Conservation (phyloP, 1,284 basidiomycete genomes). For the Cryptococcus amylolentus region DNA sequence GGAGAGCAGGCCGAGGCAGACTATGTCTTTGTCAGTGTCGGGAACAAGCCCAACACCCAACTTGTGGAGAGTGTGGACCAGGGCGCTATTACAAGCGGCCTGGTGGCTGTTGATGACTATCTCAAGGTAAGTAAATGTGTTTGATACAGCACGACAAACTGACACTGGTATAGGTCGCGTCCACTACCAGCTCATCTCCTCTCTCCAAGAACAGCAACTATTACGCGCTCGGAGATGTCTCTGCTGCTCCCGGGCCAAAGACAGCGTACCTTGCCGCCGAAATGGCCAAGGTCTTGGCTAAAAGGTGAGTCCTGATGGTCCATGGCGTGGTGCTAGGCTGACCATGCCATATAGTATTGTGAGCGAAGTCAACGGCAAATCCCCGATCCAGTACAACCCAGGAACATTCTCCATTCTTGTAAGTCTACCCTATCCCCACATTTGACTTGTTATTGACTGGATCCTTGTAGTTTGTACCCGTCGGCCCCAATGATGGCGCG, state of each 20-base stretch:
- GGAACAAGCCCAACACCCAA: conserved; percentile 46
- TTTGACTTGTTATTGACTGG: not conserved
- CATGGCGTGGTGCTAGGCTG: not conserved
- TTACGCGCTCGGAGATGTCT: conserved; percentile 46
- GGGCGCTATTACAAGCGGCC: conserved; percentile 25
- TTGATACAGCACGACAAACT: not conserved
- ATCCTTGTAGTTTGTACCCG: conserved; percentile 25
- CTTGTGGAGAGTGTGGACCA: conserved; percentile 36
- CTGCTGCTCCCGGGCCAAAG: conserved; percentile 36
- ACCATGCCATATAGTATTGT: conserved; percentile 24
- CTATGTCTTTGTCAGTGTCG: conserved; percentile 49
- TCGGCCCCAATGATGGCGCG: conserved; percentile 30
- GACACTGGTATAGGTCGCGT: conserved; percentile 15
- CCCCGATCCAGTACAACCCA: conserved; percentile 23
- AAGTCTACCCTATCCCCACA: conserved; percentile 1
- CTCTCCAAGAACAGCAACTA: conserved; percentile 22
- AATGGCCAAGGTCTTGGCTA: conserved; percentile 30
- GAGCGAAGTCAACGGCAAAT: conserved; percentile 27
- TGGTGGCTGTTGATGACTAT: conserved; percentile 45
- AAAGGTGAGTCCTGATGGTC: conserved; percentile 22
- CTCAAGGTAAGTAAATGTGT: conserved; percentile 25
- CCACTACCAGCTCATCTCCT: conserved; percentile 14
- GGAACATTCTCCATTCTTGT: conserved; percentile 17
- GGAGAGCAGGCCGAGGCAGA: conserved; percentile 44
- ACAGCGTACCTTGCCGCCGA: conserved; percentile 13